Percentiles rank a stretch among this genome's conserved stretches.
These are phyloP conservation scores for Penicillium sp. DNA, from an alignment of 2,329 filamentous ascomycete species.

Conservation along the genomic window DNA sequence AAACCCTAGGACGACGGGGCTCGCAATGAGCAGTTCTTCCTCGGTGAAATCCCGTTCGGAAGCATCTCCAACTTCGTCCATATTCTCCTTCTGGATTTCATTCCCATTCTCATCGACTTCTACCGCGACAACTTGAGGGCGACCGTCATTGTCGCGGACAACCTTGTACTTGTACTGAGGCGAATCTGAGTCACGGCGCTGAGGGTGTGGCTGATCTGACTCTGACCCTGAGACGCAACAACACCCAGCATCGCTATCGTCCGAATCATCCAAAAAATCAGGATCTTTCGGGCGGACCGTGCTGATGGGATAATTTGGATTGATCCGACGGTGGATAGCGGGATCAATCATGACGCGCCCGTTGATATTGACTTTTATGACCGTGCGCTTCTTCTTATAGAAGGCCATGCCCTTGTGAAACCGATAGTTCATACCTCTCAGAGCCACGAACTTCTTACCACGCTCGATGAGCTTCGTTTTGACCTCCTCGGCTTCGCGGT, in stretches of 20 bases:
- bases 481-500: conserved; percentile 71
- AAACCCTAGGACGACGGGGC: conserved; percentile 84
- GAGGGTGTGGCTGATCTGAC: conserved; percentile 44
- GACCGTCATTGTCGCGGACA: conserved; percentile 59
- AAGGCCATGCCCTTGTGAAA: conserved; percentile 84
- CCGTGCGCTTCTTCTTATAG: conserved; percentile 75
- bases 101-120: conserved; percentile 61
- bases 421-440: conserved; percentile 84
- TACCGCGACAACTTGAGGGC: conserved; percentile 58
- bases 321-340: conserved; percentile 78
- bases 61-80: conserved; percentile 53
- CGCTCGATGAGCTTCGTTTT: conserved; percentile 73
- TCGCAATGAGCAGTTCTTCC: conserved; percentile 82
- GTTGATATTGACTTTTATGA: conserved; percentile 82
- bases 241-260: conserved; percentile 49
- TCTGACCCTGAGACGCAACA: conserved; percentile 43
- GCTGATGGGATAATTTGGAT: conserved; percentile 83
- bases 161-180: conserved; percentile 56
- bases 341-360: conserved; percentile 89
- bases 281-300: conserved; percentile 74
- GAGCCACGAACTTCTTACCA: conserved; percentile 79
- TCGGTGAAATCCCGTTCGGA: conserved; percentile 68
- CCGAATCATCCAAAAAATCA: conserved; percentile 59
- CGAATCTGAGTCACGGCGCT: conserved; percentile 39
- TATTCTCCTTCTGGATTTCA: conserved; percentile 60